phyloP scores from a whole-genome alignment of 78 protist species.

The Monosiga brevicollis region DNA sequence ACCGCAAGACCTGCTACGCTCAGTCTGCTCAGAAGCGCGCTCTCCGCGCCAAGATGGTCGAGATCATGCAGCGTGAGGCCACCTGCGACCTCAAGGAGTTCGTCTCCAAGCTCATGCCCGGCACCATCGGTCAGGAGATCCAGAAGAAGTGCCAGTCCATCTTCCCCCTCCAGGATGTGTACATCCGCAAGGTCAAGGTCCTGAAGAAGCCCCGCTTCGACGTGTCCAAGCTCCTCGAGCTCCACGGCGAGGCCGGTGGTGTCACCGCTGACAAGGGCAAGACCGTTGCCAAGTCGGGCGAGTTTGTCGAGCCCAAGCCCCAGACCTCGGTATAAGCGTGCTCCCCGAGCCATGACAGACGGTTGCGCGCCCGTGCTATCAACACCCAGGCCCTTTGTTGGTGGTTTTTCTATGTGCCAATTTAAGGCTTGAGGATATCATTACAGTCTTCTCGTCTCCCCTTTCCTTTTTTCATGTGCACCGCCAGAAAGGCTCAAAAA shows the following conservation, averaged over 20 bases:
- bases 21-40: conserved; percentile 70
- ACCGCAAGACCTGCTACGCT: conserved; percentile 86
- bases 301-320: conserved; percentile 15
- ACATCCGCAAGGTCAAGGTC: conserved; percentile 93
- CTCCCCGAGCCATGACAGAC: no score
- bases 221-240: conserved; percentile 28
- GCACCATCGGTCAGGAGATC: conserved; percentile 83
- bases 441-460: no score
- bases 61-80: conserved; percentile 77
- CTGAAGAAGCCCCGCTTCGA: conserved; percentile 86
- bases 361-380: no score
- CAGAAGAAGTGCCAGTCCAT: conserved; percentile 63
- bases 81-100: conserved; percentile 60
- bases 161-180: conserved; percentile 93
- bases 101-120: conserved; percentile 76
- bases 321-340: conserved; percentile 17
- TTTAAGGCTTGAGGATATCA: no score
- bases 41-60: conserved; percentile 90
- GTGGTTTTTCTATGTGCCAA: no score
- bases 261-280: neutral
- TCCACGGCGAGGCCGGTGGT: conserved; percentile 24
- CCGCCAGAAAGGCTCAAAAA: no score
- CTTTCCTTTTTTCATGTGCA: no score
- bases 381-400: no score
- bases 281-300: neutral